phyloP scores from a whole-genome alignment of 371 early-diverging fungal genomes.

The Actinomortierella ambigua region DNA sequence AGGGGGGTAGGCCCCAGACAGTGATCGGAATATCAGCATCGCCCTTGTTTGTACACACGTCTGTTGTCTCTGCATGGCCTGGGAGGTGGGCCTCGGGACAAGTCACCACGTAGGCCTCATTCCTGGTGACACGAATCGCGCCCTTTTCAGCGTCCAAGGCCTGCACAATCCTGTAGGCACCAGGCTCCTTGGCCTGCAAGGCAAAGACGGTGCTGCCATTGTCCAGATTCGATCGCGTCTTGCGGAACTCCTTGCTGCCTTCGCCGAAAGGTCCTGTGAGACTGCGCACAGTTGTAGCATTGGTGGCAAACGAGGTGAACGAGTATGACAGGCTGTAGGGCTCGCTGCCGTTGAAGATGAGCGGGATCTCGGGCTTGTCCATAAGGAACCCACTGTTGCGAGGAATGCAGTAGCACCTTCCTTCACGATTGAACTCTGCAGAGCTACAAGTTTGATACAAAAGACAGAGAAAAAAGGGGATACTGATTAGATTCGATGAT shows the following conservation, averaged over 20 bases:
- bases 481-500: no score
- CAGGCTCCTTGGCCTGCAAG: slow-evolving; percentile 17
- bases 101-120: slow-evolving; percentile 29
- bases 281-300: slow-evolving; percentile 12
- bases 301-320: slow-evolving; percentile 32
- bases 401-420: slow-evolving; percentile 35
- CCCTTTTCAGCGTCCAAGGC: slow-evolving; percentile 22
- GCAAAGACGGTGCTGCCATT: slow-evolving; percentile 13
- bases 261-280: slow-evolving; percentile 29
- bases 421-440: slow-evolving; percentile 26
- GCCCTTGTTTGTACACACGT: slow-evolving; percentile 32
- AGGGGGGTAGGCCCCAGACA: slow-evolving; percentile 35
- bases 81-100: slow-evolving; percentile 37
- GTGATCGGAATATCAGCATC: slow-evolving; percentile 31
- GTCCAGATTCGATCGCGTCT: slow-evolving; percentile 16
- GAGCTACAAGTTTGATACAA: slow-evolving; percentile 9
- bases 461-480: neutral
- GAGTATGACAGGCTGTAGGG: slow-evolving; percentile 31
- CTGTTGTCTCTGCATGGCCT: slow-evolving; percentile 19
- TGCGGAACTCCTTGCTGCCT: slow-evolving; percentile 15
- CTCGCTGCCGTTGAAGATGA: slow-evolving; percentile 37
- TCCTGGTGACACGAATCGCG: slow-evolving; percentile 25
- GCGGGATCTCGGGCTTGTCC: slow-evolving; percentile 27
- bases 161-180: slow-evolving; percentile 25
- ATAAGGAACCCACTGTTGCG: slow-evolving; percentile 7